Conservation (phyloP, 2,329 filamentous ascomycete genomes). For the Apiospora rasikravindrae region DNA sequence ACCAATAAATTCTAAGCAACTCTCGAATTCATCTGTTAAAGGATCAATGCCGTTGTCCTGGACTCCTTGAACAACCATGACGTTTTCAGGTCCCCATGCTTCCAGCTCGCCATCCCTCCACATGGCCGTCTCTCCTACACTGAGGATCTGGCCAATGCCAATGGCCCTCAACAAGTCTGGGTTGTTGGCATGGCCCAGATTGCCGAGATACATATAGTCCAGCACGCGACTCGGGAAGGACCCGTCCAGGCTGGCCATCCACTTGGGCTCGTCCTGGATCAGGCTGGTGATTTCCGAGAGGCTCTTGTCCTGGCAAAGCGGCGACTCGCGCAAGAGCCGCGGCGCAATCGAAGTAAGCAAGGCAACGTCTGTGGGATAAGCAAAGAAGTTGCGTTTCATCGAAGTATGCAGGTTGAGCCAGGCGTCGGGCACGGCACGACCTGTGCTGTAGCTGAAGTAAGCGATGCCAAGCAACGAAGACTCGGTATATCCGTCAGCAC, state of each 20-base stretch:
- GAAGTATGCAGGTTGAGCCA: slow-evolving; percentile 85
- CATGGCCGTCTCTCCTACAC: slow-evolving; percentile 85
- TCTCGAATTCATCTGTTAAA: slow-evolving; percentile 81
- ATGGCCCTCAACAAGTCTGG: slow-evolving; percentile 79
- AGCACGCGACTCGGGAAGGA: slow-evolving; percentile 88
- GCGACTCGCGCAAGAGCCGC: slow-evolving; percentile 75
- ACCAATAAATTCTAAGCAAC: slow-evolving; percentile 93
- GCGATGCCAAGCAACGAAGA: slow-evolving; percentile 86
- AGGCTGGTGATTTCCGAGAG: slow-evolving; percentile 58
- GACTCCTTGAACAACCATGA: slow-evolving; percentile 82
- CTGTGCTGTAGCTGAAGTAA: slow-evolving; percentile 92
- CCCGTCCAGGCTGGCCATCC: slow-evolving; percentile 85
- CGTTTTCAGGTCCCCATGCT: slow-evolving; percentile 76
- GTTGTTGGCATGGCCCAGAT: slow-evolving; percentile 92
- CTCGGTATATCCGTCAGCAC: slow-evolving; percentile 95
- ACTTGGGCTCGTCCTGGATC: slow-evolving; percentile 69
- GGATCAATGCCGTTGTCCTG: slow-evolving; percentile 98
- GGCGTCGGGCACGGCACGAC: slow-evolving; percentile 78
- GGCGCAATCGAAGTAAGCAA: slow-evolving; percentile 79
- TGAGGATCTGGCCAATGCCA: slow-evolving; percentile 86
- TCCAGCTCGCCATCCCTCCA: slow-evolving; percentile 77
- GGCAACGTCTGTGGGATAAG: slow-evolving; percentile 88
- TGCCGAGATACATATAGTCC: slow-evolving; percentile 95
- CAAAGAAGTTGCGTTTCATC: slow-evolving; percentile 91
- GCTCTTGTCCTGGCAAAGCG: slow-evolving; percentile 54